Evolutionary conservation across 352 stramenopile genomes (phyloP), one percentile per base, ranked within the genome.

Genomic region (Plasmopara halstedii): DNA sequence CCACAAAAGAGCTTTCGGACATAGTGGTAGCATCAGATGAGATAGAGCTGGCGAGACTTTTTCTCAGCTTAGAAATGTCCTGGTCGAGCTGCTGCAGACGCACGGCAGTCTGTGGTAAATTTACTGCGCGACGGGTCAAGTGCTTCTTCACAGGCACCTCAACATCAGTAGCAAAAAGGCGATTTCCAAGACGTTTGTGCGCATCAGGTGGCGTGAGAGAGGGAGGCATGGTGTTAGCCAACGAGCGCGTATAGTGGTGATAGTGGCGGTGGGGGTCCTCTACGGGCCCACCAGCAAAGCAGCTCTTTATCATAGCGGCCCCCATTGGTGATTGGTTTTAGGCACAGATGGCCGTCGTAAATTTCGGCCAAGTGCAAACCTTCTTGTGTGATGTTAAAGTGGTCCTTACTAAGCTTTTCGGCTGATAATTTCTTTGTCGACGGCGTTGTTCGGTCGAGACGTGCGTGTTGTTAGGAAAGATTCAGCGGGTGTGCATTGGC

Each of bases 1-100:
- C 53, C 23, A 61, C 54, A 42, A 77, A 81, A 9, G 66, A 77
- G 45, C 56, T 64, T 53, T 81, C 69, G 14, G 69, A 81, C 53
- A 63, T 64, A 4, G 62, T 68, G 34, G 50, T 54, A 22, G 62
- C 48, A 6, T 72, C 62, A 21, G 58, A 68, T 4, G 46, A 53
- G 18, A 60, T 20, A 9, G 62, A 68, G 45, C 49, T 45, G n/a
- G 36, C 25, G n/a, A 38, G 35, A 14, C 45, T 56, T 38, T 33
- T 56, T 22, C 48, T 46, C 22, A 14, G 20, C 34, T 51, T 46
- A 32, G 32, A 31, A 20, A 31, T 18, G 15, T 51, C 35, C 19
- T 35, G 41, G 23, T 42, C 38, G 21, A 67, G 46, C 13, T 67
- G 46, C 50, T 62, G 53, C n/a, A 70, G 49, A 14, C 42, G 60